Percentiles rank a stretch among this genome's conserved stretches.
Conservation (phyloP, 805 yeast species). For the Martiniozyma abietophila region DNA sequence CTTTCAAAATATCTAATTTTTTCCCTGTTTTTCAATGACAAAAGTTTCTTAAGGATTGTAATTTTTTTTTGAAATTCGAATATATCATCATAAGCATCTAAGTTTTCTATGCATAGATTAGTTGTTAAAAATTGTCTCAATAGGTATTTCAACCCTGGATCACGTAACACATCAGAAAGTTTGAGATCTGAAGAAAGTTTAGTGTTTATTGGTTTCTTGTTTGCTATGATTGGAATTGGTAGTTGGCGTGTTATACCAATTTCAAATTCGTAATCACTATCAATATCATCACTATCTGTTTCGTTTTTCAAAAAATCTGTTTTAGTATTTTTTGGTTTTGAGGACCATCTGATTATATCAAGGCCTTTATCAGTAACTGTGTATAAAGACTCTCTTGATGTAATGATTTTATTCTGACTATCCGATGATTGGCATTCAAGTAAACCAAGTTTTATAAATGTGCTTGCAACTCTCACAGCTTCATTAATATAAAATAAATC, state of each 20-base stretch:
- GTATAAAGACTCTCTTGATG: slow-evolving; percentile 18
- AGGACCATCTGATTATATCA: slow-evolving; percentile 19
- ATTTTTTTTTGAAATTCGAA: slow-evolving; percentile 41
- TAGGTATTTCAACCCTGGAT: slow-evolving; percentile 67
- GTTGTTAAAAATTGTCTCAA: slow-evolving; percentile 57
- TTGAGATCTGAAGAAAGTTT: too few species aligned
- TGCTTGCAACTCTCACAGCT: slow-evolving; percentile 42
- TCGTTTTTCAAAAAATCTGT: too few species aligned
- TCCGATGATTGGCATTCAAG: slow-evolving; percentile 26
- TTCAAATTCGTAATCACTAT: not conserved
- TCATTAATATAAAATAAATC: slow-evolving; percentile 48
- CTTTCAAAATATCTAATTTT: slow-evolving; percentile 11
- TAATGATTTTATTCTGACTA: slow-evolving; percentile 18
- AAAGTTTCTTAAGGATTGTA: slow-evolving; percentile 33
- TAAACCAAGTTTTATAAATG: slow-evolving; percentile 38
- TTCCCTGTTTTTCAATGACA: slow-evolving; percentile 22
- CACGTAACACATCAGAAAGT: slow-evolving; percentile 48
- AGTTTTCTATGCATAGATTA: slow-evolving; percentile 64
- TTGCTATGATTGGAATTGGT: too few species aligned
- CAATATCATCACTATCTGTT: not conserved
- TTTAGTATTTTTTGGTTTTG: not conserved
- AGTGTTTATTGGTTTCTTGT: too few species aligned
- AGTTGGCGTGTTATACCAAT: too few species aligned
- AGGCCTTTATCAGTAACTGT: slow-evolving; percentile 17
- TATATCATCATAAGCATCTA: slow-evolving; percentile 61